Evolutionary conservation across 2,329 filamentous ascomycete genomes (phyloP), one percentile per base, ranked within the genome.

Genomic region (Ascocoryne sarcoides): DNA sequence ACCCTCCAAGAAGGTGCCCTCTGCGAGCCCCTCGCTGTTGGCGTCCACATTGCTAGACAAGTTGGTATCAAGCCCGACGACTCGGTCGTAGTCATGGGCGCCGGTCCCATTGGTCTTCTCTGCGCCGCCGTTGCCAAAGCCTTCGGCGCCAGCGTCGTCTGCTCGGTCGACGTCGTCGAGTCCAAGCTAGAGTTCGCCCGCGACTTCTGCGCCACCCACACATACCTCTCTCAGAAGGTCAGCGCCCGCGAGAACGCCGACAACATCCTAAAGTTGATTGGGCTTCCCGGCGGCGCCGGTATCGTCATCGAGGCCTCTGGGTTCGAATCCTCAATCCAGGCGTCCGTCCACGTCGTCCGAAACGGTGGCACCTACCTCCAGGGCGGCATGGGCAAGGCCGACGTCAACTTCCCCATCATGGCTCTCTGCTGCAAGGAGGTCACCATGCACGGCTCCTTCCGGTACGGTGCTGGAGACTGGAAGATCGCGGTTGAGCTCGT

Each of bases 381-480:
- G 66, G 86, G 80, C 44, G 89, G 89, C 40, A 94, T 95, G 87
- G 90, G 90, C 57, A 84, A 82, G 60, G 64, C 78, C 30, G 85
- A 95, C 57, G 88, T 95, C 61, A 84, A 65, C 7, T 95, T 95
- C 68, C 90, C 90, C 37, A 94, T 96, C 60, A 85, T 90, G 75
- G 82, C 84, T 4, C 71, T 93, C 58, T 93, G 88, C 62, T 73
- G 80, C 37, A 95, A 95, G 68, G 90, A 96, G 69, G 70, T 95
- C 37, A 93, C 81, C 10, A 73, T 84, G 34, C 84, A 82, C 59
- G 90, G 90, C 16, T 89, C 82, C 48, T 95, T 95, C 72, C 77
- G 90, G 29, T 96, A 96, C 63, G 82, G 82, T 3, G 75, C 78
- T 40, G 89, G 89, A 15, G 90, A 95, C 63, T 96, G 95, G 64